Evolutionary conservation across 495 filamentous ascomycete genomes (phyloP).

Genomic region (Trichoderma reesei): DNA sequence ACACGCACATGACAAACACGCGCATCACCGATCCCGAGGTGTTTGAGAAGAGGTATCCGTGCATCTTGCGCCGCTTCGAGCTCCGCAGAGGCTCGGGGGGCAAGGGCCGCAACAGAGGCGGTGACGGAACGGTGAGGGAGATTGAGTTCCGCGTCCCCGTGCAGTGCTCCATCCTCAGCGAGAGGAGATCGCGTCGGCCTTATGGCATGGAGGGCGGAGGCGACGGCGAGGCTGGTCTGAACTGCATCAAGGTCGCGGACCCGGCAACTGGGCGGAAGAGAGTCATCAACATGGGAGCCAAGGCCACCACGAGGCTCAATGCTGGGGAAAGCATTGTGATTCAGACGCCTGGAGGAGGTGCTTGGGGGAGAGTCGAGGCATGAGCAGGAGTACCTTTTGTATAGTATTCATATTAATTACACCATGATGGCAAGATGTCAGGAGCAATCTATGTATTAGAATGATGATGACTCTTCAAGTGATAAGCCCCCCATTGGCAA

Average conservation of each 20-base stretch:
- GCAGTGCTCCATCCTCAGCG: slow-evolving; percentile 78
- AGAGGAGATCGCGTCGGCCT: slow-evolving; percentile 74
- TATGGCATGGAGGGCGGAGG: slow-evolving; percentile 83
- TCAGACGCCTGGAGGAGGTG: slow-evolving; percentile 61
- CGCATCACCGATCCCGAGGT: slow-evolving; percentile 92
- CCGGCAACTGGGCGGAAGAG: slow-evolving; percentile 36
- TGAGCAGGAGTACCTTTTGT: too few species aligned
- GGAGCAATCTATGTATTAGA: too few species aligned
- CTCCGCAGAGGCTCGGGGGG: slow-evolving; percentile 63
- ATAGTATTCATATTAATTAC: too few species aligned
- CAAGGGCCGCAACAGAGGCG: slow-evolving; percentile 63
- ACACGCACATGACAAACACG: slow-evolving; percentile 97
- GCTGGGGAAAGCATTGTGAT: slow-evolving; percentile 77
- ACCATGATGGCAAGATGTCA: too few species aligned
- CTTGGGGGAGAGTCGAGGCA: slow-evolving; percentile 45
- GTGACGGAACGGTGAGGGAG: slow-evolving; percentile 83
- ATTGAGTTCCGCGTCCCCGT: slow-evolving; percentile 93
- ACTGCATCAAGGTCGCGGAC: slow-evolving; percentile 32
- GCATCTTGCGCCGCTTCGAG: slow-evolving; percentile 73
- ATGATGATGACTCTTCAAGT: too few species aligned
- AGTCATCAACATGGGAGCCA: slow-evolving; percentile 74
- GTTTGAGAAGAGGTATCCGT: slow-evolving; percentile 93
- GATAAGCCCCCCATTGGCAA: too few species aligned
- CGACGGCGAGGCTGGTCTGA: slow-evolving; percentile 67
- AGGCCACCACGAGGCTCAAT: slow-evolving; percentile 76